A percentile compares a stretch with the other conserved stretches of the same genome.
Evolutionary conservation across 306 rosid species (phyloP).

Genomic region (Corylus heterophylla): DNA sequence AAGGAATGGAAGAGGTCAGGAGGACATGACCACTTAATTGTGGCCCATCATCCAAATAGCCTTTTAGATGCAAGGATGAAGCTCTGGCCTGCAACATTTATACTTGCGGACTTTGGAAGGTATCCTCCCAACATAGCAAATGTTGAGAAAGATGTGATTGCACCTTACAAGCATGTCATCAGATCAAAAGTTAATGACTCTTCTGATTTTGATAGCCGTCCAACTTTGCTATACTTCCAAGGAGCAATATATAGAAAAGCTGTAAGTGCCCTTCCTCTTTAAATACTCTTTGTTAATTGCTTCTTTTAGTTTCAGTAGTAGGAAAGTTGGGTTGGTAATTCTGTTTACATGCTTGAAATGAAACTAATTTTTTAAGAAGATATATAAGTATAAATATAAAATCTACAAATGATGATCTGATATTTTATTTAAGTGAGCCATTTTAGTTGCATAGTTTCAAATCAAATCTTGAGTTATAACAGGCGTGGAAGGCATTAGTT

Average conservation of each 20-base stretch:
- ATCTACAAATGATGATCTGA: not conserved
- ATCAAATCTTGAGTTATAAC: not conserved
- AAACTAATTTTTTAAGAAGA: not conserved
- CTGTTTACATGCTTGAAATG: not conserved
- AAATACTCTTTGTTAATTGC: constrained; percentile 10
- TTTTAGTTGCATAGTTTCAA: not conserved
- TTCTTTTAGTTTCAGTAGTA: constrained; percentile 18
- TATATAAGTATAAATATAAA: not conserved
- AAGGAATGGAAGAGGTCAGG: constrained; percentile 73
- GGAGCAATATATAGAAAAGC: constrained; percentile 86
- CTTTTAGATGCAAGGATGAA: constrained; percentile 69
- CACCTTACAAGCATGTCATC: constrained; percentile 77
- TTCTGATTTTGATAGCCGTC: constrained; percentile 57
- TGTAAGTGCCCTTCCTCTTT: constrained; percentile 49
- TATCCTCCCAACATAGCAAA: constrained; percentile 77
- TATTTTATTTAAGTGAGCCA: not conserved
- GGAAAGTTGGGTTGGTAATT: not conserved
- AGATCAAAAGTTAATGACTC: constrained; percentile 48
- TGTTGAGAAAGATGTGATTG: constrained; percentile 77
- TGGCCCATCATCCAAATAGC: constrained; percentile 91
- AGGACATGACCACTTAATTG: constrained; percentile 71
- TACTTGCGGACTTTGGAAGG: constrained; percentile 85
- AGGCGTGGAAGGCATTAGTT: not conserved
- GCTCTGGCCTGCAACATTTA: constrained; percentile 67
- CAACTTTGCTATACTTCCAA: constrained; percentile 71